Conservation (phyloP, 768 basidiomycete genomes). For the Dacryopinax primogenitus region DNA sequence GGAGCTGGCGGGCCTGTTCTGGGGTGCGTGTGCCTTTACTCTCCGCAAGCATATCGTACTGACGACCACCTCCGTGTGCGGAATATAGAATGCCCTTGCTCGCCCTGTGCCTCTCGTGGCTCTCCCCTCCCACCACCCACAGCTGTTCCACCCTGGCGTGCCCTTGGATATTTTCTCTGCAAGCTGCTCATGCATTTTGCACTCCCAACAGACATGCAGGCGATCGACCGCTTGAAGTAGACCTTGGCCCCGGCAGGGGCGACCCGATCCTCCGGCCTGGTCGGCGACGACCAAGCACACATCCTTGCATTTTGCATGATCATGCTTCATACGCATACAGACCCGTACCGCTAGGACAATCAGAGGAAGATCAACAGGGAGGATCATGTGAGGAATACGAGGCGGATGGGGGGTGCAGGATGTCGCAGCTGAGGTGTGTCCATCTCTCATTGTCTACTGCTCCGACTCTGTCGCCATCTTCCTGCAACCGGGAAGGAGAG, state of each 20-base stretch:
- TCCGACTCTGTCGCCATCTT: too few species aligned
- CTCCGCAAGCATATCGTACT: not conserved
- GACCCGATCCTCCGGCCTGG: constrained; percentile 69
- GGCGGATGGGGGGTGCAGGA: constrained; percentile 67
- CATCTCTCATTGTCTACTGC: constrained; percentile 8
- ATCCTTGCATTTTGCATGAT: constrained; percentile 94
- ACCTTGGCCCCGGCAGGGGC: constrained; percentile 80
- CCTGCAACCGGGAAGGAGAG: too few species aligned
- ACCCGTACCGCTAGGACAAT: constrained; percentile 94
- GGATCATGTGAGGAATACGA: constrained; percentile 86
- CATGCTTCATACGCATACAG: constrained; percentile 98
- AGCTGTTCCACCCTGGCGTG: constrained; percentile 30
- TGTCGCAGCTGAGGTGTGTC: constrained; percentile 71
- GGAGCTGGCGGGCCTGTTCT: constrained; percentile 62
- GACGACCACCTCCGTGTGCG: too few species aligned
- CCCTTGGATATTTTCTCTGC: constrained; percentile 85
- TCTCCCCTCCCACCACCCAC: constrained; percentile 11
- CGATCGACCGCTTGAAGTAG: constrained; percentile 95
- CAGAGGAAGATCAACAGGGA: constrained; percentile 93
- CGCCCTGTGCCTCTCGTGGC: not conserved
- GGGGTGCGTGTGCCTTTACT: not conserved
- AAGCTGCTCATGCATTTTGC: constrained; percentile 81
- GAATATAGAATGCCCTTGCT: not conserved
- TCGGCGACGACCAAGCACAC: constrained; percentile 79
- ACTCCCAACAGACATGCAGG: constrained; percentile 90